phyloP scores from a whole-genome alignment of 177 flowering plant genomes.

The Vitis hybrid region DNA sequence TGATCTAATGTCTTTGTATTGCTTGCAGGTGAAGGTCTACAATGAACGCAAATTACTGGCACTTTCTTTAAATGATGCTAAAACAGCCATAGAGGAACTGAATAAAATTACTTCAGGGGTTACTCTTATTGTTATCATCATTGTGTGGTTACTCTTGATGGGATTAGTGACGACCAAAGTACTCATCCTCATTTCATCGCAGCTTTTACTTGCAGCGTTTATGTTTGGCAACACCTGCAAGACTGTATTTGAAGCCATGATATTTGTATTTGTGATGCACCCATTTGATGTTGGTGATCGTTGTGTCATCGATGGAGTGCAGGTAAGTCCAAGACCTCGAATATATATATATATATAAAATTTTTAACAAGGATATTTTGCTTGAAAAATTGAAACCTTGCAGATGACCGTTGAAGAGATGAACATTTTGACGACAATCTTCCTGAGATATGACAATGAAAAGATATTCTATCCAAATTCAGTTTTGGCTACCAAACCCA shows the following conservation, averaged over 20 bases:
- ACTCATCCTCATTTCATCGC: slow-evolving; percentile 72
- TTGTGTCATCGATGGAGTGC: slow-evolving; percentile 89
- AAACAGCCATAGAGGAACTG: slow-evolving; percentile 83
- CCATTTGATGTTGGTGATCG: slow-evolving; percentile 98
- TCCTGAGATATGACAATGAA: slow-evolving; percentile 81
- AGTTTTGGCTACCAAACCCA: slow-evolving; percentile 66
- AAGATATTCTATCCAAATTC: slow-evolving; percentile 86
- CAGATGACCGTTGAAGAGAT: slow-evolving; percentile 95
- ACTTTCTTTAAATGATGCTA: slow-evolving; percentile 74
- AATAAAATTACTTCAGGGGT: slow-evolving; percentile 52
- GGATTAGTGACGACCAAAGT: slow-evolving; percentile 66
- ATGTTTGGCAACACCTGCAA: slow-evolving; percentile 85
- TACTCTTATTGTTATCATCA: slow-evolving; percentile 39
- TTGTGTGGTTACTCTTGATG: slow-evolving; percentile 69
- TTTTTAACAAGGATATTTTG: neutral
- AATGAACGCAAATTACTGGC: slow-evolving; percentile 67
- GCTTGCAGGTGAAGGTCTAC: slow-evolving; percentile 73
- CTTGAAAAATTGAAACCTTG: slow-evolving; percentile 10
- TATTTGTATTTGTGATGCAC: slow-evolving; percentile 91
- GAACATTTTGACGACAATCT: slow-evolving; percentile 82
- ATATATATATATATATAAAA: neutral
- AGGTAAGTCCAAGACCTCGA: slow-evolving; percentile 37
- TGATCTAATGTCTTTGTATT: neutral
- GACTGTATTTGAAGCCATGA: slow-evolving; percentile 77
- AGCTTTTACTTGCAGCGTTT: slow-evolving; percentile 60